Evolutionary conservation across 2,329 filamentous ascomycete genomes (phyloP).

Genomic region (Colletotrichum destructivum): DNA sequence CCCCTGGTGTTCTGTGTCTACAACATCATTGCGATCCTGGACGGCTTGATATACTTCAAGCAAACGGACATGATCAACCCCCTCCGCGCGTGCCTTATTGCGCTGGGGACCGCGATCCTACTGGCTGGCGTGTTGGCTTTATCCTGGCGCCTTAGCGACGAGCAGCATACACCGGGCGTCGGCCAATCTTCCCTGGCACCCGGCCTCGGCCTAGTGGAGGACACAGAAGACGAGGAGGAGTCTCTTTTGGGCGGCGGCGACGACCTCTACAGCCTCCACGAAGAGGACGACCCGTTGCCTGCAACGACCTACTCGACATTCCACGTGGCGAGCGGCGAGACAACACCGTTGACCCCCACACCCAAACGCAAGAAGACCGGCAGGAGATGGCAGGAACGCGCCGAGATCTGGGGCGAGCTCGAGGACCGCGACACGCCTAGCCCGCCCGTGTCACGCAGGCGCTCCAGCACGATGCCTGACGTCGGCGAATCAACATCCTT

Average conservation of each 20-base stretch:
- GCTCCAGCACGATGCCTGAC: slow-evolving; percentile 65
- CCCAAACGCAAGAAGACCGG: slow-evolving; percentile 63
- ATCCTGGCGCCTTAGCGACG: slow-evolving; percentile 92
- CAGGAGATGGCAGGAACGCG: slow-evolving; percentile 74
- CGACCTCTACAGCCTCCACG: slow-evolving; percentile 59
- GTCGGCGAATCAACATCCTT: slow-evolving; percentile 59
- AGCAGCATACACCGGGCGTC: slow-evolving; percentile 73
- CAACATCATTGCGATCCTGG: slow-evolving; percentile 98
- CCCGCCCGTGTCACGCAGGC: slow-evolving; percentile 57
- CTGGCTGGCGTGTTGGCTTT: slow-evolving; percentile 90
- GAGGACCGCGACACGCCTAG: slow-evolving; percentile 76
- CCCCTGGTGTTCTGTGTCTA: slow-evolving; percentile 98
- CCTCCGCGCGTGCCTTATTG: slow-evolving; percentile 84
- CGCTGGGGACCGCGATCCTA: slow-evolving; percentile 88
- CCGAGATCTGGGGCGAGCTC: slow-evolving; percentile 90
- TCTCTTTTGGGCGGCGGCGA: slow-evolving; percentile 67
- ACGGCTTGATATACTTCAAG: slow-evolving; percentile 96
- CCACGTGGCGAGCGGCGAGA: slow-evolving; percentile 55
- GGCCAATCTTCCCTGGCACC: slow-evolving; percentile 82
- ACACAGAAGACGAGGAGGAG: slow-evolving; percentile 74
- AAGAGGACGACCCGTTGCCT: slow-evolving; percentile 55
- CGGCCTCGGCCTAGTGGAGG: slow-evolving; percentile 85
- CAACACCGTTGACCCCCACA: slow-evolving; percentile 56
- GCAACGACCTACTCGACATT: slow-evolving; percentile 66
- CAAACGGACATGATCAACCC: slow-evolving; percentile 86